These are phyloP conservation scores for Syzygium jambos DNA, from an alignment of 345 rosid species.

Conservation along the genomic window DNA sequence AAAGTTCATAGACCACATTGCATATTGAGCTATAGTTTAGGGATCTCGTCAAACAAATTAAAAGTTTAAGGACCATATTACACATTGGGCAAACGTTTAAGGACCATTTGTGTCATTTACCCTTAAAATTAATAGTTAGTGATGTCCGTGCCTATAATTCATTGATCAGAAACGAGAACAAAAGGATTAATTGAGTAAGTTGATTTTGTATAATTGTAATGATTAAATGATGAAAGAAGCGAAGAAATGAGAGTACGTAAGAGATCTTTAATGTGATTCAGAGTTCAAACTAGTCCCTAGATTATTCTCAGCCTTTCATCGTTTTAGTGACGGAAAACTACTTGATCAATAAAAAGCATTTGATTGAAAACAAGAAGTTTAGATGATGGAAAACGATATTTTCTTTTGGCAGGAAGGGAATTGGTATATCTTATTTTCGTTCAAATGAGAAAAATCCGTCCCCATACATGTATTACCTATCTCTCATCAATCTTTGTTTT, in stretches of 20 bases:
- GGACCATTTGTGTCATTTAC: no score
- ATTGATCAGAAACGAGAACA: background rate
- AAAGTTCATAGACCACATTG: no score
- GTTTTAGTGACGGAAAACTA: no score
- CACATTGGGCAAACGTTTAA: no score
- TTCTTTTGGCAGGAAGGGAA: background rate
- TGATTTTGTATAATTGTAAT: background rate
- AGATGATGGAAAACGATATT: background rate
- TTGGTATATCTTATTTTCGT: no score
- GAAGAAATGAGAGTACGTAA: background rate
- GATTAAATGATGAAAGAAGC: background rate
- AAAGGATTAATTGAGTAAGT: background rate
- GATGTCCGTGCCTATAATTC: background rate
- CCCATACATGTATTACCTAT: no score
- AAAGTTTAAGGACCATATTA: no score
- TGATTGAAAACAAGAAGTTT: no score
- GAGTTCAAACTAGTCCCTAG: no score
- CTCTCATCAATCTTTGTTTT: no score
- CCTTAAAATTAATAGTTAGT: background rate
- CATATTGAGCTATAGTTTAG: no score
- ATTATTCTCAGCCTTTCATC: no score
- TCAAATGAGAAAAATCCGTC: background rate
- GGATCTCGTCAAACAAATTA: accelerated
- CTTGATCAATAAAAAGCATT: background rate
- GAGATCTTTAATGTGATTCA: background rate